Percentiles rank a stretch among this genome's conserved stretches.
phyloP scores from a whole-genome alignment of 2,329 filamentous ascomycete genomes.

The Tolypocladium cylindrosporum region DNA sequence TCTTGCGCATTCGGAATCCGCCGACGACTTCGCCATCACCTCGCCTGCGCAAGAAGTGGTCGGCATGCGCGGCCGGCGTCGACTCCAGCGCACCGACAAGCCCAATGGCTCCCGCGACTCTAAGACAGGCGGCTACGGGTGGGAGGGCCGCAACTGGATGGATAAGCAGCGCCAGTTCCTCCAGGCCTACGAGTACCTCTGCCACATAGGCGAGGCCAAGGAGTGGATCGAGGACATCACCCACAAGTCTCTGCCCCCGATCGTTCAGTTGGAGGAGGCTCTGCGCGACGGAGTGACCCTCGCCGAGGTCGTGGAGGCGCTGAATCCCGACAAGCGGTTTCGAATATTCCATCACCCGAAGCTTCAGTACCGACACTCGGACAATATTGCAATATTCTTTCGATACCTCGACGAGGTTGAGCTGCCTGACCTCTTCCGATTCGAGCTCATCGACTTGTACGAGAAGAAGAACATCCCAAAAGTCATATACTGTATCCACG shows the following conservation, averaged over 20 bases:
- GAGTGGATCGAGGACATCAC: conserved; percentile 97
- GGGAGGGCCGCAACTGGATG: conserved; percentile 93
- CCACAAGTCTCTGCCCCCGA: conserved; percentile 74
- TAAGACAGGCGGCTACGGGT: conserved; percentile 49
- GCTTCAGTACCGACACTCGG: conserved; percentile 89
- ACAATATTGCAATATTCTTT: conserved; percentile 97
- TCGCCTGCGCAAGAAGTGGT: conserved; percentile 75
- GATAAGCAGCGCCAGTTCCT: conserved; percentile 95
- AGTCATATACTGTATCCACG: conserved; percentile 97
- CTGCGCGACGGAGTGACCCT: conserved; percentile 87
- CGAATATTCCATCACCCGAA: conserved; percentile 80
- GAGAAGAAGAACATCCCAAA: conserved; percentile 99
- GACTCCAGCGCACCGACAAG: conserved; percentile 63
- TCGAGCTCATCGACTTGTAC: conserved; percentile 94
- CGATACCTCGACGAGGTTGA: conserved; percentile 85
- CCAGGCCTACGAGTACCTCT: conserved; percentile 96
- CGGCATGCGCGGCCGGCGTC: conserved; percentile 74
- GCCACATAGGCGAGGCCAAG: conserved; percentile 96
- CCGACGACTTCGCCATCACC: conserved; percentile 73
- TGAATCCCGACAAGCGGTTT: conserved; percentile 65
- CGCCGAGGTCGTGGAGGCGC: conserved; percentile 83
- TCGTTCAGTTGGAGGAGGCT: conserved; percentile 88
- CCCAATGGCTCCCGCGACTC: conserved; percentile 34
- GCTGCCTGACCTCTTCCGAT: conserved; percentile 88
- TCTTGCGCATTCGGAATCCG: conserved; percentile 63